Evolutionary conservation across 179 eudicot genomes (phyloP).

Genomic region (Heliamphora pulchella): DNA sequence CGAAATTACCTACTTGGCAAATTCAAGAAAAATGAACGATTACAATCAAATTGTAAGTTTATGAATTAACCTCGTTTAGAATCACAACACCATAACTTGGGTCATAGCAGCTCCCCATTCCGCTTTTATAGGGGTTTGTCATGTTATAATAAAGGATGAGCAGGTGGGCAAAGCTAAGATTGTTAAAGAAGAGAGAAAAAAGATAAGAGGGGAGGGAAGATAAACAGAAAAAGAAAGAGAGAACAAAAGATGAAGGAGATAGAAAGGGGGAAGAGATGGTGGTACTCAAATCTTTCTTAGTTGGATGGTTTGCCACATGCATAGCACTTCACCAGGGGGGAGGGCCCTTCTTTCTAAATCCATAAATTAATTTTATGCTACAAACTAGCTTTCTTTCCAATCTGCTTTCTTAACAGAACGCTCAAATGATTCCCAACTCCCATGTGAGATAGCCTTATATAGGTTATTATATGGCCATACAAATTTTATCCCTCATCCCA

Average conservation of each 20-base stretch:
- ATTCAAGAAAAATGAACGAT: too few relatives aligned
- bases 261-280: neutral
- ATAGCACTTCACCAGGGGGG: neutral
- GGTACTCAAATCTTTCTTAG: neutral
- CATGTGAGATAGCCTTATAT: neutral
- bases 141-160: slow-evolving; percentile 7
- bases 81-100: too few relatives aligned
- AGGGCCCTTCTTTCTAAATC: neutral
- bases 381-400: neutral
- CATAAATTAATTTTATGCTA: neutral
- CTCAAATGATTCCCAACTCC: neutral
- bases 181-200: neutral
- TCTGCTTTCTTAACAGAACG: neutral
- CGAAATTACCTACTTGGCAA: too few relatives aligned
- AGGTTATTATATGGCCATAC: too few relatives aligned
- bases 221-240: neutral
- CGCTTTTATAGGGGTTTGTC: slow-evolving; percentile 1
- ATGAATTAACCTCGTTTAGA: too few relatives aligned
- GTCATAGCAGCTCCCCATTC: too few relatives aligned
- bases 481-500: neutral
- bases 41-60: too few relatives aligned
- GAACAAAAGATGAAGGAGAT: neutral
- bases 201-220: too few relatives aligned
- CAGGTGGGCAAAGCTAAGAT: slow-evolving; percentile 9
- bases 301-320: slow-evolving; percentile 7